Conservation (phyloP, 768 basidiomycete species). For the Boletus reticuloceps region DNA sequence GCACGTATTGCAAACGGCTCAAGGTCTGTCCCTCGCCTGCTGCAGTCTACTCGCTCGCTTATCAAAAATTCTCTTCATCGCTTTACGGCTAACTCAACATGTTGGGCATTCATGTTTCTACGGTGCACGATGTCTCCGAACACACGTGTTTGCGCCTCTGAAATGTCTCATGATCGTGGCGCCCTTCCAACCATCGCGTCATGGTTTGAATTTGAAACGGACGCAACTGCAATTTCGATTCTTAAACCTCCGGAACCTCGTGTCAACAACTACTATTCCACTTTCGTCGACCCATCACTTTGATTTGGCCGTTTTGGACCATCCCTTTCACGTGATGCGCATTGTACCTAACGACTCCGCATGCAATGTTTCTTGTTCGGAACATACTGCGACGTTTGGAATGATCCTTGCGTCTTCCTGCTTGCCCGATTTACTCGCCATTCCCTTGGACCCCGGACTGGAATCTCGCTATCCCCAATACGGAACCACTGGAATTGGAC, state of each 20-base stretch:
- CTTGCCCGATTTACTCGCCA: slow-evolving; percentile 1
- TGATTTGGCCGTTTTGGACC: not conserved
- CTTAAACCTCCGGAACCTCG: slow-evolving; percentile 28
- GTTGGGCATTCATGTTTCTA: not conserved
- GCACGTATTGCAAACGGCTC: slow-evolving; percentile 83
- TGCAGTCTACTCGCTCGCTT: slow-evolving; percentile 13
- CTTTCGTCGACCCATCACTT: slow-evolving; percentile 5
- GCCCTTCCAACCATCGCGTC: not conserved
- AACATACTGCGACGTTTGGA: slow-evolving; percentile 7
- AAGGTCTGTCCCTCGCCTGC: slow-evolving; percentile 53
- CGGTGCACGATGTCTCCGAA: slow-evolving; percentile 22
- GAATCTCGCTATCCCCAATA: slow-evolving; percentile 8
- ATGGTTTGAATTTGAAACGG: slow-evolving; percentile 10
- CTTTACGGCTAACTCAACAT: slow-evolving; percentile 7
- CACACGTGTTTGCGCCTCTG: slow-evolving; percentile 8
- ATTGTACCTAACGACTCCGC: not conserved
- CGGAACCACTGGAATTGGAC: slow-evolving; percentile 9
- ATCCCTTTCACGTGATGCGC: not conserved
- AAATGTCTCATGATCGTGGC: slow-evolving; percentile 10
- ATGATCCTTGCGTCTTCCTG: slow-evolving; percentile 1
- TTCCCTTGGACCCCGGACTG: slow-evolving; percentile 4
- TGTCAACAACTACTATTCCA: slow-evolving; percentile 10
- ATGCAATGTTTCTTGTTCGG: slow-evolving; percentile 12
- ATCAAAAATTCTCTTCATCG: slow-evolving; percentile 14
- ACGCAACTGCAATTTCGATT: slow-evolving; percentile 23